Conservation (phyloP, 768 basidiomycete genomes). For the Leccinum imitatum region DNA sequence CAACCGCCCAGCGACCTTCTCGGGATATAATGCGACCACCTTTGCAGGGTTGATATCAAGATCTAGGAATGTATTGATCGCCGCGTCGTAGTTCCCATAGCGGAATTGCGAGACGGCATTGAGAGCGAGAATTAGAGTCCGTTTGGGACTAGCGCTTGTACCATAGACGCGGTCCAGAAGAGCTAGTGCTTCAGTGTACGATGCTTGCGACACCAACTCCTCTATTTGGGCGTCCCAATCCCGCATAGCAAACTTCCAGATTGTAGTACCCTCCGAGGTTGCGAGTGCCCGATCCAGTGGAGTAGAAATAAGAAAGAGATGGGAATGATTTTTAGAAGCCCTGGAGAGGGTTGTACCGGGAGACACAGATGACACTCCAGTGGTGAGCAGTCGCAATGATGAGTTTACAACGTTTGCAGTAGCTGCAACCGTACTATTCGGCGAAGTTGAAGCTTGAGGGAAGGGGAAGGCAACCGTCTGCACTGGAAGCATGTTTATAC, state of each 20-base stretch:
- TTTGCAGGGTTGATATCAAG: slow-evolving; percentile 93
- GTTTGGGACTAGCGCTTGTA: slow-evolving; percentile 30
- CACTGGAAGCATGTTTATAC: slow-evolving; percentile 56
- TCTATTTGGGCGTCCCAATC: slow-evolving; percentile 83
- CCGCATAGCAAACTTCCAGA: slow-evolving; percentile 76
- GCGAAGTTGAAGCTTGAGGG: slow-evolving; percentile 30
- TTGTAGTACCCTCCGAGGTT: slow-evolving; percentile 65
- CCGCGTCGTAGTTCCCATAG: slow-evolving; percentile 63
- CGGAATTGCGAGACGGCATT: slow-evolving; percentile 80
- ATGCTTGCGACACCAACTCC: slow-evolving; percentile 67
- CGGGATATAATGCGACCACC: slow-evolving; percentile 87
- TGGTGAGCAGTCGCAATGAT: slow-evolving; percentile 59
- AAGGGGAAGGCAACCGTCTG: slow-evolving; percentile 71
- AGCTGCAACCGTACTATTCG: slow-evolving; percentile 5
- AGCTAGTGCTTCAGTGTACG: slow-evolving; percentile 78
- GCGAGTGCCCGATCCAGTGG: slow-evolving; percentile 71
- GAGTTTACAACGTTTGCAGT: slow-evolving; percentile 33
- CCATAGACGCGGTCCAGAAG: slow-evolving; percentile 53
- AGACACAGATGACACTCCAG: slow-evolving; percentile 43
- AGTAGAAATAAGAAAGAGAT: slow-evolving; percentile 63
- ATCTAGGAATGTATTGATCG: slow-evolving; percentile 84
- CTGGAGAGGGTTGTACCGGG: slow-evolving; percentile 34
- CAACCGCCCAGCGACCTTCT: slow-evolving; percentile 76
- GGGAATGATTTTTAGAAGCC: slow-evolving; percentile 31
- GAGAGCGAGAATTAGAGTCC: slow-evolving; percentile 63